phyloP scores from a whole-genome alignment of 2,329 filamentous ascomycete genomes.

The Alternaria angustiovoidea region DNA sequence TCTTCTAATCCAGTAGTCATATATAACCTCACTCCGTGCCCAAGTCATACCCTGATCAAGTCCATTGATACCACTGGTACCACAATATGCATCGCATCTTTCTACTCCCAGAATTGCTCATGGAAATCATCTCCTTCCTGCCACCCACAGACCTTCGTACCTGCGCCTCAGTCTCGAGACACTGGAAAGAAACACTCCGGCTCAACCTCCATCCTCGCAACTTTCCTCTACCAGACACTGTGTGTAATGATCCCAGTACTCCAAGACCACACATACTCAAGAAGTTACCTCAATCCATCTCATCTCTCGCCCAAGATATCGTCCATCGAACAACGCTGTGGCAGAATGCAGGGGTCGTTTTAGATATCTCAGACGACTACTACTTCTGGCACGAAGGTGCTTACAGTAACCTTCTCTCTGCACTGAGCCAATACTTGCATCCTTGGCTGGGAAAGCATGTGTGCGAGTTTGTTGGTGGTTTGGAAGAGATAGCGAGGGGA shows the following conservation, averaged over 20 bases:
- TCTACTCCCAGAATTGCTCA: conserved; percentile 25
- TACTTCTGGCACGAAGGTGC: conserved; percentile 21
- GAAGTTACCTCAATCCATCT: background rate
- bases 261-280: background rate
- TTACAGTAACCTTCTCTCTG: conserved; percentile 7
- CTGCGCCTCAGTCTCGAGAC: conserved; percentile 11
- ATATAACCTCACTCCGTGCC: background rate
- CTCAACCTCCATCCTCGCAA: conserved; percentile 18
- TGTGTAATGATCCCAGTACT: background rate
- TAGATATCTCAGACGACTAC: conserved; percentile 15
- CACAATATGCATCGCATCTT: conserved; percentile 21
- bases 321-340: background rate
- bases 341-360: background rate
- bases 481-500: conserved; percentile 6
- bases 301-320: background rate
- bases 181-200: conserved; percentile 14
- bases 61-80: background rate
- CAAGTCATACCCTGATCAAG: background rate
- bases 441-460: conserved; percentile 5
- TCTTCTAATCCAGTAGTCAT: background rate
- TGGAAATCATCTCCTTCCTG: conserved; percentile 19
- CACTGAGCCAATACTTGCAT: conserved; percentile 15
- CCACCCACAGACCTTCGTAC: conserved; percentile 2
- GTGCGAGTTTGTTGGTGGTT: conserved; percentile 2
- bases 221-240: conserved; percentile 13